Base-by-base conservation (phyloP, 2,329 filamentous ascomycete species). In the Fusarium beomiforme region DNA sequence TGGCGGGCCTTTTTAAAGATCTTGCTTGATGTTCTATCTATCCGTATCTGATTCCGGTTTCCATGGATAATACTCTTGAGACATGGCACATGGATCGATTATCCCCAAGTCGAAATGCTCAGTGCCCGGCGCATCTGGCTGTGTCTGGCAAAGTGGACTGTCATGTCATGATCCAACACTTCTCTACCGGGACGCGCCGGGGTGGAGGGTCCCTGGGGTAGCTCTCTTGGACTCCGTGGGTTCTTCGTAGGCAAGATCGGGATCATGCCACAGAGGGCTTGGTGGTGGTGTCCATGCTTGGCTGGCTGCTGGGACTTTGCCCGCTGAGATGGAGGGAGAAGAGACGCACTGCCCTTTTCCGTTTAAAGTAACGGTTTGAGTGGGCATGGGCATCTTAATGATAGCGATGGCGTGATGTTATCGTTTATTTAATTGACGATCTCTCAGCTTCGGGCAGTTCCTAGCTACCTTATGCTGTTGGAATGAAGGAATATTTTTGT, bases 191-290 rank as follows among this genome's bases (percentile, higher is more conserved):
- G 75, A 67, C 70, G 67, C 75, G 70, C 75, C 75, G 75, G 73
- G 61, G 63, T 50, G 60, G 66, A 72, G 61, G 66, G 63, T 13
- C 21, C 41, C 51, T 21, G 62, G 53, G 44, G 58, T 72, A 57
- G 49, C 63, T 47, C 58, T 64, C 37, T 33, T 36, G 23, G n/a
- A 50, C 42, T 69, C 70, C 54, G 70, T 70, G 51, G 63, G 62
- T 73, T 68, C 51, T 51, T 72, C 60, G 65, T 59, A 41, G 65
- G 36, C 69, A 59, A 43, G 61, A 67, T 70, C 58, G 24, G 57
- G 67, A 77, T 76, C 75, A 76, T 76, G 75, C 75, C 75, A 76
- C 70, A 69, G 58, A 57, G 59, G 59, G 61, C 61, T 34, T 62
- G 64, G 49, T 29, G 64, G 55, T 58, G 47, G 59, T 44, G 62